Evolutionary conservation across 805 yeast species (phyloP).

Genomic region (Starmerella lactis-condensi): DNA sequence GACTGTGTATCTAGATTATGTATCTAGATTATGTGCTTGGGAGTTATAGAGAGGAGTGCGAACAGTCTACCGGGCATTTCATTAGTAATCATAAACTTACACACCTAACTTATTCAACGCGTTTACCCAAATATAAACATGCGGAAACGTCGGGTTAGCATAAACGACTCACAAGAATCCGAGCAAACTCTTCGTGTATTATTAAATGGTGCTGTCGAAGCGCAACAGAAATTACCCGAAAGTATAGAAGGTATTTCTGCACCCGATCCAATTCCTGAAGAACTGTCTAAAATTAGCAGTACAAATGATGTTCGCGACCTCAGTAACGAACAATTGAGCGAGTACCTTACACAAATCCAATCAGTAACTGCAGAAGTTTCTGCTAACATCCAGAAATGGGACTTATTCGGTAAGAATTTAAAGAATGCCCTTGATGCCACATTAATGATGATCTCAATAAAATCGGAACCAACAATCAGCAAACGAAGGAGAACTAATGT

Average conservation of each 20-base stretch:
- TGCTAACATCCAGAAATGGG: conserved; percentile 10
- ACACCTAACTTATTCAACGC: no score
- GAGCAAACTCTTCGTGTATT: conserved; percentile 6
- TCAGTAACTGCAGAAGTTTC: neutral
- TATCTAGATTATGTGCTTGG: no score
- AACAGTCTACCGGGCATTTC: no score
- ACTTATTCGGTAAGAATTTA: conserved; percentile 12
- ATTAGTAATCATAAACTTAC: no score
- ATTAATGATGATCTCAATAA: conserved; percentile 11
- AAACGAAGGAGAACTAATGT: no score
- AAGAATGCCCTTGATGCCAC: conserved; percentile 17
- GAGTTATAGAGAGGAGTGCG: no score
- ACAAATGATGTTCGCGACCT: conserved; percentile 5
- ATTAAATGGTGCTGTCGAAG: conserved; percentile 5
- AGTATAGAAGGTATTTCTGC: conserved; percentile 5
- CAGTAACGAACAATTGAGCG: conserved; percentile 5
- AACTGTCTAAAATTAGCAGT: conserved; percentile 3
- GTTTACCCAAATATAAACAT: no score
- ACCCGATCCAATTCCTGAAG: conserved; percentile 8
- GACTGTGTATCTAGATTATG: no score
- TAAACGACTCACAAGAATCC: conserved; percentile 8
- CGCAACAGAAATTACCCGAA: conserved; percentile 8
- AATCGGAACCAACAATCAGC: no score
- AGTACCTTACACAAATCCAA: conserved; percentile 3
- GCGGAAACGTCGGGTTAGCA: conserved; percentile 11